phyloP scores from a whole-genome alignment of 2,329 filamentous ascomycete species.

The Coniochaeta pulveracea region DNA sequence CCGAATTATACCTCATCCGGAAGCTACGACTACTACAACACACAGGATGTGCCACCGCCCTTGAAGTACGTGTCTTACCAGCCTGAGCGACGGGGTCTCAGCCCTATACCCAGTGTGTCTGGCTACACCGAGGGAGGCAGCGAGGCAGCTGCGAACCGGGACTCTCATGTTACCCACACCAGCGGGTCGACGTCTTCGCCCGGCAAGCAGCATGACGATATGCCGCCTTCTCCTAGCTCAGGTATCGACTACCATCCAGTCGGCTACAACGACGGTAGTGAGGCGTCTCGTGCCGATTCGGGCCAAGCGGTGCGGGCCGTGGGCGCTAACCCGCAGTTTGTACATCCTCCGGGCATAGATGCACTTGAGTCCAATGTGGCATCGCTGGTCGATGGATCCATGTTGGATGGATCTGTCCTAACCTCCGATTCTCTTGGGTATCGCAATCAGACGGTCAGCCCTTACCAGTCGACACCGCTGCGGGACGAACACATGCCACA shows the following conservation, averaged over 20 bases:
- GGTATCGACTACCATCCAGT: constrained; percentile 43
- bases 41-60: constrained; percentile 52
- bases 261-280: constrained; percentile 39
- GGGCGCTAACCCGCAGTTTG: constrained; percentile 63
- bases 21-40: constrained; percentile 39
- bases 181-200: constrained; percentile 51
- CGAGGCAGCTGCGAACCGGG: constrained; percentile 43
- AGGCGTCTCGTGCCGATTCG: constrained; percentile 47
- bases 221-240: constrained; percentile 38
- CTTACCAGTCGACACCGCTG: constrained; percentile 24
- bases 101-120: constrained; percentile 86
- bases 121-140: constrained; percentile 67
- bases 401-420: constrained; percentile 55
- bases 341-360: constrained; percentile 68
- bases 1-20: constrained; percentile 18
- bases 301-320: constrained; percentile 62
- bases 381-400: constrained; percentile 70
- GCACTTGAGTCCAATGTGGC: constrained; percentile 90
- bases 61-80: constrained; percentile 58
- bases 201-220: constrained; percentile 35
- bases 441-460: constrained; percentile 33
- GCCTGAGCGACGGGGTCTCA: constrained; percentile 60
- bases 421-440: constrained; percentile 42
- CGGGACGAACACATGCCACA: constrained; percentile 21
- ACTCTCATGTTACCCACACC: constrained; percentile 40